Percentiles rank a stretch among this genome's conserved stretches.
Conservation (phyloP, 2,329 filamentous ascomycete genomes). For the Aspergillus chevalieri region DNA sequence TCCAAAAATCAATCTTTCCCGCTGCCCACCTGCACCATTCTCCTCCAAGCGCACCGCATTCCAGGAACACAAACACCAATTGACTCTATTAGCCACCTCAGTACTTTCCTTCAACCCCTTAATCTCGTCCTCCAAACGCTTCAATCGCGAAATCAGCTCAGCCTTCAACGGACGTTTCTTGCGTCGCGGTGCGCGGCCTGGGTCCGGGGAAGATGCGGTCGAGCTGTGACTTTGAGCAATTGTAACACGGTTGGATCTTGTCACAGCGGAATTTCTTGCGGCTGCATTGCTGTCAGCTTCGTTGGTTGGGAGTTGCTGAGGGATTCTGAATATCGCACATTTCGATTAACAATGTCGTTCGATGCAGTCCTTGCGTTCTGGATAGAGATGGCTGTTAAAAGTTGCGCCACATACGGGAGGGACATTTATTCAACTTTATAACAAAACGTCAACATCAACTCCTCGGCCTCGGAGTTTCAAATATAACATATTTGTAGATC, state of each 20-base stretch:
- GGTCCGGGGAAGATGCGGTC: slow-evolving; percentile 13
- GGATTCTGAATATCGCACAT: too few relatives aligned
- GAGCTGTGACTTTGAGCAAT: slow-evolving; percentile 9
- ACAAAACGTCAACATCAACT: too few relatives aligned
- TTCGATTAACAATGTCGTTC: too few relatives aligned
- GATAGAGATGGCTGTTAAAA: too few relatives aligned
- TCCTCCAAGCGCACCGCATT: not conserved
- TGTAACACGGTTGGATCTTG: slow-evolving; percentile 22
- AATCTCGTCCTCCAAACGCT: slow-evolving; percentile 14
- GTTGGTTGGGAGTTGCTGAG: not conserved
- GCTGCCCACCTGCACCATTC: not conserved
- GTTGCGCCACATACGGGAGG: too few relatives aligned
- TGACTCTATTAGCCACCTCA: not conserved
- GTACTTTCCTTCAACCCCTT: slow-evolving; percentile 1
- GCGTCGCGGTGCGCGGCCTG: slow-evolving; percentile 13
- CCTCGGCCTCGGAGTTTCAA: too few relatives aligned
- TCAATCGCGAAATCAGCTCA: slow-evolving; percentile 11
- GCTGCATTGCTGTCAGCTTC: slow-evolving; percentile 26
- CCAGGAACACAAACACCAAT: too few relatives aligned
- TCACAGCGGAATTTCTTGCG: slow-evolving; percentile 28
- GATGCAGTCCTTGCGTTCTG: too few relatives aligned
- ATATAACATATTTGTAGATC: too few relatives aligned
- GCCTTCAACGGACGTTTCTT: slow-evolving; percentile 14
- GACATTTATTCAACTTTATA: too few relatives aligned
- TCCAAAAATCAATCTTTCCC: slow-evolving; percentile 2